These are phyloP conservation scores for Capillidium heterosporum DNA, from an alignment of 371 early-diverging fungal genomes.

Conservation along the genomic window DNA sequence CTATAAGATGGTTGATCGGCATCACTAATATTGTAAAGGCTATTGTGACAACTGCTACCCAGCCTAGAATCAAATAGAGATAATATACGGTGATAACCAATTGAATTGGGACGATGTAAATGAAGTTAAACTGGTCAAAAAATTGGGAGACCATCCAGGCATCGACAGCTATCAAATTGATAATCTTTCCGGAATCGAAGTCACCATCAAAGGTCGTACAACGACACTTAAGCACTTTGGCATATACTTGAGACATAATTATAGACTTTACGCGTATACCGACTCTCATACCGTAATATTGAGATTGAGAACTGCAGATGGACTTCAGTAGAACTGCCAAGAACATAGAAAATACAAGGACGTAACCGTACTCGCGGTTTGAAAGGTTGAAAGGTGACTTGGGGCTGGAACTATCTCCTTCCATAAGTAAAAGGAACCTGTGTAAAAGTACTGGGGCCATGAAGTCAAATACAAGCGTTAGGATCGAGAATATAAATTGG, in stretches of 20 bases:
- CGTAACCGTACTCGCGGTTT: not conserved
- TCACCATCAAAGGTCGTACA: conserved; percentile 18
- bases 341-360: conserved; percentile 11
- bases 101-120: conserved; percentile 30
- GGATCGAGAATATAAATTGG: not conserved
- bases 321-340: conserved; percentile 25
- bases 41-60: conserved; percentile 25
- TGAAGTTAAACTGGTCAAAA: conserved; percentile 21
- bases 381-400: not conserved
- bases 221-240: conserved; percentile 30
- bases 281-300: conserved; percentile 8
- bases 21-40: conserved; percentile 20
- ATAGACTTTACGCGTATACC: conserved; percentile 21
- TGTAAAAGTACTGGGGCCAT: not conserved
- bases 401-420: not conserved
- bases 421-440: not conserved
- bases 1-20: conserved; percentile 29
- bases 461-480: not conserved
- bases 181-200: conserved; percentile 45
- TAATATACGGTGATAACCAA: conserved; percentile 21
- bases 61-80: conserved; percentile 27
- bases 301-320: conserved; percentile 7
- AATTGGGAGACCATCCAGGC: conserved; percentile 28
- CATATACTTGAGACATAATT: conserved; percentile 33
- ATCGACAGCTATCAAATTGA: conserved; percentile 66